Evolutionary conservation across 1,139 yeast species (phyloP).

Genomic region (Geotrichum aggregatum): DNA sequence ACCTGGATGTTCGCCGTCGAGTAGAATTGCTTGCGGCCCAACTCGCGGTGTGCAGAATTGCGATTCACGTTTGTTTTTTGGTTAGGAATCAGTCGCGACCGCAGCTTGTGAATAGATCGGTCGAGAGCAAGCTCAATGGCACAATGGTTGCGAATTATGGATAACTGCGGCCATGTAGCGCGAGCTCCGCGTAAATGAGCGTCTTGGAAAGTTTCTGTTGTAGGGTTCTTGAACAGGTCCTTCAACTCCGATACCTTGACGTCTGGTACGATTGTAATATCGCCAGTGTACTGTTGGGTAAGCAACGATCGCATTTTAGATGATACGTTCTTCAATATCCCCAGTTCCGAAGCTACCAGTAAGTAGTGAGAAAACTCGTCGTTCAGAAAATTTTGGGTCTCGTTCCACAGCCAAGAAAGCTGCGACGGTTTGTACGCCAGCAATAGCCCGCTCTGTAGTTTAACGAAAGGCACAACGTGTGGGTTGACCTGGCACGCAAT

Average conservation of each 20-base stretch:
- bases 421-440: neutral
- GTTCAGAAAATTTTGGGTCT: slow-evolving; percentile 55
- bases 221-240: slow-evolving; percentile 72
- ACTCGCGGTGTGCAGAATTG: slow-evolving; percentile 4
- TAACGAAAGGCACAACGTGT: slow-evolving; percentile 85
- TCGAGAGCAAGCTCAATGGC: slow-evolving; percentile 85
- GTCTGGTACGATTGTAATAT: slow-evolving; percentile 85
- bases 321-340: slow-evolving; percentile 66
- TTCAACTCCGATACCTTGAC: slow-evolving; percentile 55
- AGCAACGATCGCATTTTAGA: slow-evolving; percentile 70
- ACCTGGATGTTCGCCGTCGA: slow-evolving; percentile 19
- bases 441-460: slow-evolving; percentile 14
- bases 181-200: slow-evolving; percentile 79
- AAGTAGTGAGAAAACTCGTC: slow-evolving; percentile 76
- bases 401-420: slow-evolving; percentile 41
- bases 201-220: slow-evolving; percentile 65
- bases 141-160: slow-evolving; percentile 82
- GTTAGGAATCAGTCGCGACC: slow-evolving; percentile 59
- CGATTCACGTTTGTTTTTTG: slow-evolving; percentile 5
- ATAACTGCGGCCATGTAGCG: slow-evolving; percentile 89
- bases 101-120: slow-evolving; percentile 61
- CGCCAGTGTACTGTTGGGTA: slow-evolving; percentile 87
- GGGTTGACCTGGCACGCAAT: slow-evolving; percentile 97
- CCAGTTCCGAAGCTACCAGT: slow-evolving; percentile 68
- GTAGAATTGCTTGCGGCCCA: slow-evolving; percentile 16